Conservation (phyloP, 1,139 yeast genomes). For the Zhuliangozyma blackwelliae region DNA sequence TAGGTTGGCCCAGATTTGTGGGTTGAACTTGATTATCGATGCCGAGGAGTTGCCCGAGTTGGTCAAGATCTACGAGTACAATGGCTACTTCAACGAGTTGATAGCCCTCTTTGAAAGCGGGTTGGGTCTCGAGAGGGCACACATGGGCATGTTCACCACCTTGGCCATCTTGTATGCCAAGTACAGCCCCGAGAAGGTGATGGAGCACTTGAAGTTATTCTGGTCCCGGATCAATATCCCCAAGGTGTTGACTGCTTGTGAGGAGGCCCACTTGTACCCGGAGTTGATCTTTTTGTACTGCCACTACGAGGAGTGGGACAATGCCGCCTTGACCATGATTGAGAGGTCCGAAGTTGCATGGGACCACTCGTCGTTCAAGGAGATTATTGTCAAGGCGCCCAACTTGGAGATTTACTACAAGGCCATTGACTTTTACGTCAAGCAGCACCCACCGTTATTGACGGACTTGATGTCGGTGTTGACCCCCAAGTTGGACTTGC, state of each 20-base stretch:
- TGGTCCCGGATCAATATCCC: conserved; percentile 99
- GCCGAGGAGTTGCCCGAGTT: conserved; percentile 95
- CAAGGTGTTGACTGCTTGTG: conserved; percentile 92
- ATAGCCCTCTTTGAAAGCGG: conserved; percentile 94
- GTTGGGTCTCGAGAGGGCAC: conserved; percentile 94
- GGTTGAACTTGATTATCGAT: conserved; percentile 91
- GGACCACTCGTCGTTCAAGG: conserved; percentile 92
- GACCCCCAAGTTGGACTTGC: conserved; percentile 89
- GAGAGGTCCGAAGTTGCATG: conserved; percentile 91
- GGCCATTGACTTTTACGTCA: conserved; percentile 90
- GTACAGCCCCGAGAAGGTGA: conserved; percentile 84
- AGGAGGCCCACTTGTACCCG: conserved; percentile 92
- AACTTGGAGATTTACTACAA: conserved; percentile 96
- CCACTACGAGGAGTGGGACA: conserved; percentile 99
- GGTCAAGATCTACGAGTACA: conserved; percentile 79
- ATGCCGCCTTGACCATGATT: conserved; percentile 97
- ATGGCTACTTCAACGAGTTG: conserved; percentile 89
- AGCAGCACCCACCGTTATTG: conserved; percentile 86
- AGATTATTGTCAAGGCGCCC: conserved; percentile 89
- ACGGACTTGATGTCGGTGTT: conserved; percentile 82
- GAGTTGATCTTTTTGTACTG: conserved; percentile 94
- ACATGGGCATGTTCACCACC: conserved; percentile 99
- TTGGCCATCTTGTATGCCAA: conserved; percentile 87
- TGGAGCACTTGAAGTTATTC: conserved; percentile 95
- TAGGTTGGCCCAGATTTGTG: conserved; percentile 97